Evolutionary conservation across 1,139 yeast species (phyloP).

Genomic region (Meyerozyma smithsonii): DNA sequence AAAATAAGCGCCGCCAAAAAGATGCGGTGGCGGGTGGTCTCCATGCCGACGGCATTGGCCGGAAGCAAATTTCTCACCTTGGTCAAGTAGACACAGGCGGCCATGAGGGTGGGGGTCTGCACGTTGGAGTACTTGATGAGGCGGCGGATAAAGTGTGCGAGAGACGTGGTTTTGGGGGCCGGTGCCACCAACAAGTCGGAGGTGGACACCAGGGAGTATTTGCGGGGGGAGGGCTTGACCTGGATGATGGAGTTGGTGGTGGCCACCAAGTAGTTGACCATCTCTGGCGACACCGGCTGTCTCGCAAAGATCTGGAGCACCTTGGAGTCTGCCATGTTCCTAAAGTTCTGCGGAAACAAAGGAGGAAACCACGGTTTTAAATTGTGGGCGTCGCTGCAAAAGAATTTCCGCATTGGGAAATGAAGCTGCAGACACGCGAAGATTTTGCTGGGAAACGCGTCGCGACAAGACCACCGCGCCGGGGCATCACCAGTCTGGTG

Average conservation of each 20-base stretch:
- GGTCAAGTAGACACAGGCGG: constrained; percentile 76
- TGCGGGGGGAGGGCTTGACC: constrained; percentile 24
- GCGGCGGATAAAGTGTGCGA: constrained; percentile 63
- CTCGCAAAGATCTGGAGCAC: constrained; percentile 74
- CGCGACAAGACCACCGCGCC: neutral
- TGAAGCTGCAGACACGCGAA: constrained; percentile 2
- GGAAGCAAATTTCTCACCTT: constrained; percentile 76
- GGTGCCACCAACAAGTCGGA: constrained; percentile 20
- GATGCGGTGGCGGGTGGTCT: constrained; percentile 89
- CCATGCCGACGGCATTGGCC: constrained; percentile 86
- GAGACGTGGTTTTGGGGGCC: constrained; percentile 21
- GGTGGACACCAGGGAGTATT: neutral
- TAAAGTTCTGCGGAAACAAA: neutral
- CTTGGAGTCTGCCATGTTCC: constrained; percentile 40
- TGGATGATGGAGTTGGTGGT: constrained; percentile 78
- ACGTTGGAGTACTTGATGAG: constrained; percentile 81
- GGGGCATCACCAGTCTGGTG: too few relatives aligned
- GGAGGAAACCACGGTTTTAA: neutral
- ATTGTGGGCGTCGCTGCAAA: neutral
- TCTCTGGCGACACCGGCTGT: constrained; percentile 70
- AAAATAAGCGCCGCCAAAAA: constrained; percentile 83
- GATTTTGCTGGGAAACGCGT: neutral
- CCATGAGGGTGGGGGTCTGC: constrained; percentile 93
- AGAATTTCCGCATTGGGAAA: constrained; percentile 1
- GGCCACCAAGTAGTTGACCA: constrained; percentile 76